These are phyloP conservation scores for Fusarium domesticum DNA, from an alignment of 2,329 filamentous ascomycete species.

Conservation along the genomic window DNA sequence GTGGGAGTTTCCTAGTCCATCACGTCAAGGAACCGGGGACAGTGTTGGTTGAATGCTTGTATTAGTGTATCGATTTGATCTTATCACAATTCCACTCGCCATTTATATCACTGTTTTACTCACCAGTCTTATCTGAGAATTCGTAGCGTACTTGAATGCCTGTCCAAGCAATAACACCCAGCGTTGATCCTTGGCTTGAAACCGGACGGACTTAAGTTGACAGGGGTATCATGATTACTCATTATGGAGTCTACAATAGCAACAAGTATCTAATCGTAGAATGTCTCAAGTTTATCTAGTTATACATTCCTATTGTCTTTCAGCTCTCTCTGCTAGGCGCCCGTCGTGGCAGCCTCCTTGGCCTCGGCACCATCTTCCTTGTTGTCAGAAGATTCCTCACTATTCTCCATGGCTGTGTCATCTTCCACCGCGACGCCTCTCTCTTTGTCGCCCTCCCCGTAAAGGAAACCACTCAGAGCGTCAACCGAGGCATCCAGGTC, in stretches of 20 bases:
- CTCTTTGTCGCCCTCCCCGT: conserved; percentile 16
- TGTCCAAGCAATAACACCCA: too few species aligned
- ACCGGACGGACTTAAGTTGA: too few species aligned
- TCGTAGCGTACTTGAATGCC: too few species aligned
- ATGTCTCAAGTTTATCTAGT: too few species aligned
- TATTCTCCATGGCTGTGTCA: conserved; percentile 23
- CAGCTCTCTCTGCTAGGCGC: conserved; percentile 10
- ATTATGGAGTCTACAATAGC: not conserved
- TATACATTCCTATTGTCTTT: too few species aligned
- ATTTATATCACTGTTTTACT: too few species aligned
- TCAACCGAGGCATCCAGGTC: conserved; percentile 25
- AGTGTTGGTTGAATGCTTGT: not conserved
- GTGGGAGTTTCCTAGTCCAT: conserved; percentile 6
- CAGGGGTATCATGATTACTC: not conserved
- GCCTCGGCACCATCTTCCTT: conserved; percentile 3
- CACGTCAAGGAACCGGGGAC: conserved; percentile 1
- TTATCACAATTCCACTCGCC: not conserved
- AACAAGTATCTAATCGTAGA: too few species aligned
- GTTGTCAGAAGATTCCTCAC: conserved; percentile 1
- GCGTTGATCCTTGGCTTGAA: too few species aligned
- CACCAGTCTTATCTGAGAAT: too few species aligned
- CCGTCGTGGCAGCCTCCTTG: conserved; percentile 20
- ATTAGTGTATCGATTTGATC: not conserved
- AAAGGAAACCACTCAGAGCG: conserved; percentile 30
- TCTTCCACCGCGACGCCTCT: conserved; percentile 8